phyloP scores from a whole-genome alignment of 2,329 filamentous ascomycete genomes.

The Teratosphaeria gauchensis region DNA sequence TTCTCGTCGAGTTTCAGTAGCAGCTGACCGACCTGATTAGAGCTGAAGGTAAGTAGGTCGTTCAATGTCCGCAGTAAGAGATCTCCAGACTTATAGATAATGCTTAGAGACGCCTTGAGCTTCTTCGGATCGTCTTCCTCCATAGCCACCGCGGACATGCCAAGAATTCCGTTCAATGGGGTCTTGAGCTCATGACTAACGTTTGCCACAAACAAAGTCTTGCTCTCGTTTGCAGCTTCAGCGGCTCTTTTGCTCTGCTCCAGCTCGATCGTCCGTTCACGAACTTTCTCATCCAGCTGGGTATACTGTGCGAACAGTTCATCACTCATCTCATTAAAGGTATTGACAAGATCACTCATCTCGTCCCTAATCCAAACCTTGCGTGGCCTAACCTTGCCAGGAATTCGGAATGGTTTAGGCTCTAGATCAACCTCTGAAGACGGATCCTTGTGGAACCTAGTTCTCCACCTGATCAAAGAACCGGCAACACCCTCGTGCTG shows the following conservation, averaged over 20 bases:
- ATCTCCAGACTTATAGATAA: slow-evolving; percentile 82
- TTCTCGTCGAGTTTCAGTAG: slow-evolving; percentile 69
- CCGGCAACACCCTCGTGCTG: slow-evolving; percentile 7
- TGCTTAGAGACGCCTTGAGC: slow-evolving; percentile 74
- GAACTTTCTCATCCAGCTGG: slow-evolving; percentile 73
- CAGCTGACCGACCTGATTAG: slow-evolving; percentile 85
- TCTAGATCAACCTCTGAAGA: slow-evolving; percentile 29
- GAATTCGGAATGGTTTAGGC: slow-evolving; percentile 65
- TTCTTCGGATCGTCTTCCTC: slow-evolving; percentile 70
- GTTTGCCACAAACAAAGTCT: slow-evolving; percentile 95
- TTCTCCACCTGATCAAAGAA: slow-evolving; percentile 21
- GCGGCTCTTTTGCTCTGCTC: slow-evolving; percentile 86
- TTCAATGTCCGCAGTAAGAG: slow-evolving; percentile 76
- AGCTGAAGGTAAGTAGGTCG: slow-evolving; percentile 84
- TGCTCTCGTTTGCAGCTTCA: slow-evolving; percentile 92
- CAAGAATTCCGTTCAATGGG: slow-evolving; percentile 87
- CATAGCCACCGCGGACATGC: slow-evolving; percentile 90
- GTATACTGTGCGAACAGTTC: slow-evolving; percentile 81
- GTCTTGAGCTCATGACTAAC: slow-evolving; percentile 84
- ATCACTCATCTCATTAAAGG: slow-evolving; percentile 91
- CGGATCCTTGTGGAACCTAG: slow-evolving; percentile 12
- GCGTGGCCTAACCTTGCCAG: slow-evolving; percentile 66
- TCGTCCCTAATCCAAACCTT: slow-evolving; percentile 76
- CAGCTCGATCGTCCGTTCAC: slow-evolving; percentile 70
- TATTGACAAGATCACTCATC: slow-evolving; percentile 68